Evolutionary conservation across 225 moss, liverwort and hornwort species (phyloP), one percentile per base, ranked within the genome.

Genomic region (Physcomitrium patens): DNA sequence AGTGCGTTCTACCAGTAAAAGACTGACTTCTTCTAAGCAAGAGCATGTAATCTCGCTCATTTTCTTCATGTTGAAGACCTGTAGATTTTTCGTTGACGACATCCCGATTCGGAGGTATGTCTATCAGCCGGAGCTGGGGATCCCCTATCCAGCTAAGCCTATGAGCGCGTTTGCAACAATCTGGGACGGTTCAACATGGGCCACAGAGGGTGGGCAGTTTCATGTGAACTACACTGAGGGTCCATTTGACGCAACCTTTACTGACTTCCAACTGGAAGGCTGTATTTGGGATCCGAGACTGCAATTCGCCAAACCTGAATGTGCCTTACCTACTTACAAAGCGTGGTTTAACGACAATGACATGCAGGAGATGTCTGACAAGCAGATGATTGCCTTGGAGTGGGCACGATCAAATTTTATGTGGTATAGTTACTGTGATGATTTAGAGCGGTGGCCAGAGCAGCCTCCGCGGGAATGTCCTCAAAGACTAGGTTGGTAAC

Each of bases 171-270:
- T 89, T 54, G 85, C 94, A 20, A 92, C 92, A 31, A 91, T 96
- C 48, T 96, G 94, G 96, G 96, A 96, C 71, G 96, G 90, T 18
- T 96, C 96, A 16, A 74, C 73, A 51, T 96, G 96, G 96, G 96
- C 96, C 3, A 96, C 96, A 42, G 90, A 96, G 79, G 96, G 96
- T 31, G 96, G 96, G 19, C 84, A 79, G 77, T 92, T 85, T 70
- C 90, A 89, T 5, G 96, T 94, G 22, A 86, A 96, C 70, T 96
- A 96, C 52, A 83, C 81, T 37, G 71, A 84, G 28, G 91, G 86
- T 17, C 96, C 96, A 7, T 94, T 87, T 60, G 86, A 88, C 63
- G 94, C 89, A 64, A 85, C 54, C 20, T 96, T 90, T 72, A 89
- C 85, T 54, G 82, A 96, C 51, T 61, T 96, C 8, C 89, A 84